Evolutionary conservation across 1,284 basidiomycete species (phyloP).

Genomic region (Sutorius eximius): DNA sequence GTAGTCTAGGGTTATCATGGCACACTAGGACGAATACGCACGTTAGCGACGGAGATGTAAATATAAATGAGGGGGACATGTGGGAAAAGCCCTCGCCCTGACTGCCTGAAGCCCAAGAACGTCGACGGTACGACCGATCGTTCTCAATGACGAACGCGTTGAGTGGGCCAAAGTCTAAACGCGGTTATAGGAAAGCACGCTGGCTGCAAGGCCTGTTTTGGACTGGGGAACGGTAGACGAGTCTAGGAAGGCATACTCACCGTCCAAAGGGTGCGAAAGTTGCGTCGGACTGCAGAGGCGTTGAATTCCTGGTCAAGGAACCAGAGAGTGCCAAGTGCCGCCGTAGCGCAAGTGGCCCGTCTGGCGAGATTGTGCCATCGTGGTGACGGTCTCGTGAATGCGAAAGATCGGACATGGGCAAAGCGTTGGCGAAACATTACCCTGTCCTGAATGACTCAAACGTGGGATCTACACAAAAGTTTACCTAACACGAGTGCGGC

Average conservation of each 20-base stretch:
- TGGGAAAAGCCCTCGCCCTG: background rate
- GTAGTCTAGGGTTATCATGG: conserved; percentile 71
- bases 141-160: background rate
- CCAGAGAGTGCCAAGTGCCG: conserved; percentile 49
- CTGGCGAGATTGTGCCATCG: conserved; percentile 24
- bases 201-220: background rate
- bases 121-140: background rate
- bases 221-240: background rate
- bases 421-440: conserved; percentile 10
- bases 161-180: background rate
- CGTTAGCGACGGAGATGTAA: background rate
- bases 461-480: no score
- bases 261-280: conserved; percentile 65
- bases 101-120: background rate
- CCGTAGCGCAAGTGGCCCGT: conserved; percentile 39
- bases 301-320: conserved; percentile 59
- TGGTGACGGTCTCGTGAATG: background rate
- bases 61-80: background rate
- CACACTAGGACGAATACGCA: conserved; percentile 46
- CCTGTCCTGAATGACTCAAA: no score
- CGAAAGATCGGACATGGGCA: background rate
- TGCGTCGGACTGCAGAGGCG: conserved; percentile 66
- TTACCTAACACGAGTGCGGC: conserved; percentile 17
- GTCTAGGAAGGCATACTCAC: conserved; percentile 37
- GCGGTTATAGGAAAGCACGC: background rate